These are phyloP conservation scores for Selenicereus undatus DNA, from an alignment of 148 eudicot genomes.

Conservation along the genomic window DNA sequence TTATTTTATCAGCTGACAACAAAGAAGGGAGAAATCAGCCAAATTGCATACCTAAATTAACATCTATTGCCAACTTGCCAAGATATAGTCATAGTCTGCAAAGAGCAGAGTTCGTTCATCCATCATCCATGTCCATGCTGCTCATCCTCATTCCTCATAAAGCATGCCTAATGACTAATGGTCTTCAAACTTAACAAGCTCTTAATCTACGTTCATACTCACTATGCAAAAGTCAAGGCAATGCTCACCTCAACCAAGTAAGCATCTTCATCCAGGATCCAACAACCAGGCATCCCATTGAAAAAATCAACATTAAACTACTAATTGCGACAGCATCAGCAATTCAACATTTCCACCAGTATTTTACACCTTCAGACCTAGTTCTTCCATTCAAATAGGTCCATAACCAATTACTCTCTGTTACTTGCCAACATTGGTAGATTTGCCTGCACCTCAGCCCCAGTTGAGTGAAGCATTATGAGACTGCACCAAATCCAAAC, in stretches of 20 bases:
- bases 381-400: neutral
- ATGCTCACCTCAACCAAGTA: neutral
- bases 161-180: neutral
- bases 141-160: neutral
- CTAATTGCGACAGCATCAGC: no score
- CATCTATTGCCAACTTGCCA: neutral
- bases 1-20: neutral
- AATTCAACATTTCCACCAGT: no score
- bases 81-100: neutral
- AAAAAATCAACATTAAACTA: neutral
- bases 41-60: neutral
- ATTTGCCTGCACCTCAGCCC: no score
- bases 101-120: neutral
- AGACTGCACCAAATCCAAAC: no score
- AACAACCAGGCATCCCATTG: neutral
- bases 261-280: neutral
- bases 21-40: neutral
- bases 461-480: neutral
- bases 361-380: neutral
- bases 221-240: neutral
- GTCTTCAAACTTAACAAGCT: neutral
- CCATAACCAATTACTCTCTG: no score
- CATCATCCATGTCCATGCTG: neutral
- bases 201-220: neutral
- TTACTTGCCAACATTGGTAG: no score